Percentiles rank a stretch among this genome's conserved stretches.
These are phyloP conservation scores for Mycena sanguinolenta DNA, from an alignment of 768 basidiomycete species.

Conservation along the genomic window DNA sequence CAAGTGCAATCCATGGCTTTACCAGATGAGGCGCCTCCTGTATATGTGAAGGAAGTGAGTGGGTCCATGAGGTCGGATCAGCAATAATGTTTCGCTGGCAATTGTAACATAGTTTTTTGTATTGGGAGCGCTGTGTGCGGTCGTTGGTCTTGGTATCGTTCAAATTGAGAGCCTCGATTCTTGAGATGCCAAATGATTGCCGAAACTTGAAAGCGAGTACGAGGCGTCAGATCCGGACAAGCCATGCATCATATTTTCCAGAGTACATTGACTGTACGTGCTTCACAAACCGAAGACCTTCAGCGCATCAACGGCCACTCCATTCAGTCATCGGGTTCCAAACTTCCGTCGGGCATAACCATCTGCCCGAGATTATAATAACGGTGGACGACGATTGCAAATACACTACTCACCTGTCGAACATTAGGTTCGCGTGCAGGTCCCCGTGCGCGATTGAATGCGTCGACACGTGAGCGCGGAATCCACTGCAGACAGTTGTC, in stretches of 20 bases:
- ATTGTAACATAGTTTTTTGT: too few relatives aligned
- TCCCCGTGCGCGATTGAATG: conserved; percentile 21
- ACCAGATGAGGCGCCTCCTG: conserved; percentile 8
- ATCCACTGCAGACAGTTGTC: conserved; percentile 28
- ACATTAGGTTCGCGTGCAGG: conserved; percentile 16
- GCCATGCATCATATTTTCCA: too few relatives aligned
- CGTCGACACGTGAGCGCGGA: conserved; percentile 1
- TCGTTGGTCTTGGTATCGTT: too few relatives aligned
- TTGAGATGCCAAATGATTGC: too few relatives aligned
- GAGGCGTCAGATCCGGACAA: too few relatives aligned
- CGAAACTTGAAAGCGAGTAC: too few relatives aligned
- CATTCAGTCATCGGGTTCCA: conserved; percentile 1
- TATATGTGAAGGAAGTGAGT: background rate
- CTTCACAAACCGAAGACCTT: too few relatives aligned
- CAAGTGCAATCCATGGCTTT: conserved; percentile 11
- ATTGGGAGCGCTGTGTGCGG: too few relatives aligned
- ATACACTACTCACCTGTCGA: conserved; percentile 1
- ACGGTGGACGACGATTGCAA: background rate
- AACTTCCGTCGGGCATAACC: conserved; percentile 12
- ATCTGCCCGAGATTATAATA: background rate
- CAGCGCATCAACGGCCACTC: too few relatives aligned
- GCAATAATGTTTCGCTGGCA: too few relatives aligned
- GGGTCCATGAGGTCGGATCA: background rate
- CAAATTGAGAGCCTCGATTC: too few relatives aligned
- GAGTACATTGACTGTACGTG: too few relatives aligned